Base-by-base conservation (phyloP, 768 basidiomycete species). In the Collybia sp. region DNA sequence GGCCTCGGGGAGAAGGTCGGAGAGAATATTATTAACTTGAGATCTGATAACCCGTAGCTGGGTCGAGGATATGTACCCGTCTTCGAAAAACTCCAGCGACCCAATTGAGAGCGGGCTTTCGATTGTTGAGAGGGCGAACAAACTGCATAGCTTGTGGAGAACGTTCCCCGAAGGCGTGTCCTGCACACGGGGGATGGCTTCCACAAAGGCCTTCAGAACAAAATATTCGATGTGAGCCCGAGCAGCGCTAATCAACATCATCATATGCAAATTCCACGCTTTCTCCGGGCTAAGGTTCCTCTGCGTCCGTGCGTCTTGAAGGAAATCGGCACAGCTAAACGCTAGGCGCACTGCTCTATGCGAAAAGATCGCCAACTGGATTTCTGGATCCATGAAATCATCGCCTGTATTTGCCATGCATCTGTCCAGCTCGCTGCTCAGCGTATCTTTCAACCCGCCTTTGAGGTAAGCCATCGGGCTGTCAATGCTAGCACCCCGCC, bases 201-300 rank as follows among this genome's bases (percentile, higher is more conserved):
- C 41, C 1, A 54, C 36, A 43, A 60, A 62, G 3, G 54, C 44
- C n/a, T 52, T 37, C 2, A 60, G 53, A 9, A 55, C 56, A 25
- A 51, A 50, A 37, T 45, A 52, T 43, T 59, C 56, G 44, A 50
- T 47, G 40, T 59, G 61, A n/a, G 58, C 58, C 13, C 59, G 59
- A 37, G 59, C 61, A 0, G 56, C 51, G 16, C 40, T 30, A 10
- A 62, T 54, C 19, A 60, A 46, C 13, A 48, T 30, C 53, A 59
- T 57, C 58, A 60, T 59, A 38, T 60, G 50, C 11, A 39, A 44
- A 45, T 61, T 62, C 61, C 61, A 62, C 3, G 56, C 59, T 13
- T 48, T 42, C n/a, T 49, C 52, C 2, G 45, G 10, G 4, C 53
- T 20, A n/a, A 52, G 17, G 4, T 50, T 45, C 11, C 40, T 51